These are phyloP conservation scores for Lactarius sanguifluus DNA, from an alignment of 768 basidiomycete species.

Conservation along the genomic window DNA sequence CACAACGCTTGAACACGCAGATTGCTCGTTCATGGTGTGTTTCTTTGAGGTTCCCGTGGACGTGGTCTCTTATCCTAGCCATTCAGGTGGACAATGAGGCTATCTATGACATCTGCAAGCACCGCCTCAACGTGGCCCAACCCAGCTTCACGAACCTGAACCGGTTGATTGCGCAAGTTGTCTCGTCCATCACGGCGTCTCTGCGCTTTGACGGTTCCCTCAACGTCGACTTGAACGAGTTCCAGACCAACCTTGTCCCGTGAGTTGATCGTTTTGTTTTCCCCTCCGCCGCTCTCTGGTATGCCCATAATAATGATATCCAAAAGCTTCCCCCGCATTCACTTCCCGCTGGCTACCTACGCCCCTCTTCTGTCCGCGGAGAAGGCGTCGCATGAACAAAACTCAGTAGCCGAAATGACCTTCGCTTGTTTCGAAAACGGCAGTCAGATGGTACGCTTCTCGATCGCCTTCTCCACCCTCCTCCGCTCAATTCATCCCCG, in stretches of 20 bases:
- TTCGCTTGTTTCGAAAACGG: conserved; percentile 96
- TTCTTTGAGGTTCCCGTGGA: not conserved
- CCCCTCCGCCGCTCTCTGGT: not conserved
- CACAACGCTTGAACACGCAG: conserved; percentile 97
- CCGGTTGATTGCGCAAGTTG: conserved; percentile 96
- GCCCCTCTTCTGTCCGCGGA: conserved; percentile 94
- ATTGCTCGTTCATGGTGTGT: conserved; percentile 97
- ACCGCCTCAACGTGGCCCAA: conserved; percentile 78
- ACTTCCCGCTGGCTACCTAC: conserved; percentile 96
- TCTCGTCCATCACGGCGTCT: conserved; percentile 96
- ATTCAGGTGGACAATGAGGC: conserved; percentile 94
- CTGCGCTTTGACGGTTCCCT: conserved; percentile 96
- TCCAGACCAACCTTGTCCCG: conserved; percentile 99
- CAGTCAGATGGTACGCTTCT: conserved; percentile 76
- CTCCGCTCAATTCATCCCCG: not conserved
- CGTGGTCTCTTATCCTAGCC: not conserved
- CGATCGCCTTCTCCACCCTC: not conserved
- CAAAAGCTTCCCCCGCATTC: conserved; percentile 90
- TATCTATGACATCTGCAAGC: conserved; percentile 99
- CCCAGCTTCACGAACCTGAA: conserved; percentile 95
- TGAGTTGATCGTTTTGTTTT: conserved; percentile 43
- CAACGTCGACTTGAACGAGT: conserved; percentile 97
- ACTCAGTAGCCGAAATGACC: conserved; percentile 98
- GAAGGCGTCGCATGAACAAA: conserved; percentile 95
- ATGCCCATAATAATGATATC: not conserved